phyloP scores from a whole-genome alignment of 257 asterid species.

The Leonotis leonurus region DNA sequence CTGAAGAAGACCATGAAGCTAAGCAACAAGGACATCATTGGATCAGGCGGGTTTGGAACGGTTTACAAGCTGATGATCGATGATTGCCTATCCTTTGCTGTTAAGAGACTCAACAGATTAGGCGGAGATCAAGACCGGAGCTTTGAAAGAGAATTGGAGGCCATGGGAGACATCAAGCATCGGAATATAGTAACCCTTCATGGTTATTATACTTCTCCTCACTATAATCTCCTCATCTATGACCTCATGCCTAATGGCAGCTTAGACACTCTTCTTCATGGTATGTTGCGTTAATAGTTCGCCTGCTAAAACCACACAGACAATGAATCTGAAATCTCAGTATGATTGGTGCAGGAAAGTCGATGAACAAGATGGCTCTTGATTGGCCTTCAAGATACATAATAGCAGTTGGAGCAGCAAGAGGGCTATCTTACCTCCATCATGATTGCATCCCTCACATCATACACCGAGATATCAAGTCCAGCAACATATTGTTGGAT shows the following conservation, averaged over 20 bases:
- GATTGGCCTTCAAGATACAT: slow-evolving; percentile 72
- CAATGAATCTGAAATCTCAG: background rate
- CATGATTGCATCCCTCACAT: slow-evolving; percentile 89
- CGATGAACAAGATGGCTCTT: slow-evolving; percentile 39
- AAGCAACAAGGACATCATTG: slow-evolving; percentile 75
- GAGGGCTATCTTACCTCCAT: slow-evolving; percentile 84
- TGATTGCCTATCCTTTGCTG: slow-evolving; percentile 51
- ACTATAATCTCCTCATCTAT: slow-evolving; percentile 77
- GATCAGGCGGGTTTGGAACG: slow-evolving; percentile 86
- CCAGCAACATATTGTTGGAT: slow-evolving; percentile 79
- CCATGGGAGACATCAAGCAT: slow-evolving; percentile 88
- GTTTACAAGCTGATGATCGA: slow-evolving; percentile 59
- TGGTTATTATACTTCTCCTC: slow-evolving; percentile 72
- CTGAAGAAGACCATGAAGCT: slow-evolving; percentile 63
- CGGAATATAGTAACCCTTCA: slow-evolving; percentile 72
- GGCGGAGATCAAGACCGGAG: slow-evolving; percentile 67
- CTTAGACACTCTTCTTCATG: slow-evolving; percentile 57
- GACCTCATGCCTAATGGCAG: slow-evolving; percentile 86
- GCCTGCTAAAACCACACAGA: background rate
- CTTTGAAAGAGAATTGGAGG: slow-evolving; percentile 77
- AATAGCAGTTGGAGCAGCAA: slow-evolving; percentile 84
- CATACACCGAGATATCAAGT: slow-evolving; percentile 80
- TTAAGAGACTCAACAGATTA: slow-evolving; percentile 50
- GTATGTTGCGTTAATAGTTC: slow-evolving; percentile 33
- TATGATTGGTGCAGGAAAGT: slow-evolving; percentile 45